Conservation (phyloP, 805 yeast genomes). For the Candida succiphila region DNA sequence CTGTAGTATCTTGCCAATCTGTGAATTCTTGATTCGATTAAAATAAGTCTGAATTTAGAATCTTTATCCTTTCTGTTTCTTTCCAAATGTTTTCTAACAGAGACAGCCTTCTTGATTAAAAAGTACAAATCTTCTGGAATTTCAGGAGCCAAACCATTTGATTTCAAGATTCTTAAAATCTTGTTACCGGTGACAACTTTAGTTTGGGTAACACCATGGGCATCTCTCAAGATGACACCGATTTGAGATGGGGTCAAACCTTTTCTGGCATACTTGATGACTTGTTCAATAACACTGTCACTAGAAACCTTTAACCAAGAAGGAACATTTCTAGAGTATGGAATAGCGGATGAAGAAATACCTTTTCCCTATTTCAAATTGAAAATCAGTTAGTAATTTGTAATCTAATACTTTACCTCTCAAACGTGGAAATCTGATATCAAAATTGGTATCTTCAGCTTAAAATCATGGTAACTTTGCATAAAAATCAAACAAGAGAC, state of each 20-base stretch:
- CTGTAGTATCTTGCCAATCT: slow-evolving; percentile 99
- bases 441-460: slow-evolving; percentile 37
- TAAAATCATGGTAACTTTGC: not conserved
- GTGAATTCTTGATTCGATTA: slow-evolving; percentile 99
- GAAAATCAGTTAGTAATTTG: slow-evolving; percentile 29
- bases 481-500: not conserved
- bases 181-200: slow-evolving; percentile 98
- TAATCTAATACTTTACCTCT: no score
- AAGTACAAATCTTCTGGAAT: slow-evolving; percentile 99
- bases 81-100: slow-evolving; percentile 99
- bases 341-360: slow-evolving; percentile 97
- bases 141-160: slow-evolving; percentile 99
- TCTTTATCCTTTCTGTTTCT: slow-evolving; percentile 99
- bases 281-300: slow-evolving; percentile 94
- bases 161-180: slow-evolving; percentile 97
- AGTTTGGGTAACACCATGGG: slow-evolving; percentile 98
- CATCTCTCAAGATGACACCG: slow-evolving; percentile 99
- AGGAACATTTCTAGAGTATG: slow-evolving; percentile 98
- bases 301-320: slow-evolving; percentile 98
- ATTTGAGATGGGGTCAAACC: slow-evolving; percentile 99
- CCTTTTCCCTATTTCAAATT: slow-evolving; percentile 78
- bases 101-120: slow-evolving; percentile 98
- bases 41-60: slow-evolving; percentile 99
- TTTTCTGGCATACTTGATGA: slow-evolving; percentile 99
- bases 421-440: no score